phyloP scores from a whole-genome alignment of 2,329 filamentous ascomycete genomes.

The Cryphonectria japonica region DNA sequence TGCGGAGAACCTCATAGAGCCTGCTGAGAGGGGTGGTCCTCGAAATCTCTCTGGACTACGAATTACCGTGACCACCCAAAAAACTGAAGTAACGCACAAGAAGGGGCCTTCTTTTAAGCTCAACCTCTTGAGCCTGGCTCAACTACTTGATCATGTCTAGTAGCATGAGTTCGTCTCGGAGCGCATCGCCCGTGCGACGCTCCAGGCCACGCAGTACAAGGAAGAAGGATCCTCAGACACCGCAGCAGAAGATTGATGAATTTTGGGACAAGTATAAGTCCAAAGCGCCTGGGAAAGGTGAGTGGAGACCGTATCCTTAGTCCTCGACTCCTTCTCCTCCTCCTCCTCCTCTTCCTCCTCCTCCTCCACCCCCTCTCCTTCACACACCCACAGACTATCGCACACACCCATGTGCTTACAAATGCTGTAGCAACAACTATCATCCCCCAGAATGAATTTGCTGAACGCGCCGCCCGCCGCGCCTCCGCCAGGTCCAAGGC shows the following conservation, averaged over 20 bases:
- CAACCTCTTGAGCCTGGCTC: not conserved
- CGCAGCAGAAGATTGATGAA: constrained; percentile 70
- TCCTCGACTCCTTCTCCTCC: not conserved
- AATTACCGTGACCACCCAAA: not conserved
- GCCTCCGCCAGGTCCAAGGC: constrained; percentile 57
- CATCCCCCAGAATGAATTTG: constrained; percentile 65
- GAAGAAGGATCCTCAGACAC: constrained; percentile 56
- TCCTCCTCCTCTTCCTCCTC: not conserved
- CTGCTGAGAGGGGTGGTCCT: not conserved
- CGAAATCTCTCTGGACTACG: not conserved
- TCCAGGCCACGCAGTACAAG: not conserved
- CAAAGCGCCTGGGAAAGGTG: constrained; percentile 71
- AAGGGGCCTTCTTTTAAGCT: not conserved
- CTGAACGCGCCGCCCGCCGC: constrained; percentile 61
- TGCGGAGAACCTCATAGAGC: not conserved
- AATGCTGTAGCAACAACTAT: constrained; percentile 62
- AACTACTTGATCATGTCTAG: constrained; percentile 18
- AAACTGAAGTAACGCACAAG: not conserved
- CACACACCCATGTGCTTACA: constrained; percentile 9
- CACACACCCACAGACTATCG: no score
- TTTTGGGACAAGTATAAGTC: constrained; percentile 76
- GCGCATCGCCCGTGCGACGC: not conserved
- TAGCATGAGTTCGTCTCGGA: constrained; percentile 7
- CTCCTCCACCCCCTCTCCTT: not conserved
- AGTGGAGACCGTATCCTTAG: constrained; percentile 8